phyloP scores from a whole-genome alignment of 768 basidiomycete genomes.

The Pulveroboletus sp. region DNA sequence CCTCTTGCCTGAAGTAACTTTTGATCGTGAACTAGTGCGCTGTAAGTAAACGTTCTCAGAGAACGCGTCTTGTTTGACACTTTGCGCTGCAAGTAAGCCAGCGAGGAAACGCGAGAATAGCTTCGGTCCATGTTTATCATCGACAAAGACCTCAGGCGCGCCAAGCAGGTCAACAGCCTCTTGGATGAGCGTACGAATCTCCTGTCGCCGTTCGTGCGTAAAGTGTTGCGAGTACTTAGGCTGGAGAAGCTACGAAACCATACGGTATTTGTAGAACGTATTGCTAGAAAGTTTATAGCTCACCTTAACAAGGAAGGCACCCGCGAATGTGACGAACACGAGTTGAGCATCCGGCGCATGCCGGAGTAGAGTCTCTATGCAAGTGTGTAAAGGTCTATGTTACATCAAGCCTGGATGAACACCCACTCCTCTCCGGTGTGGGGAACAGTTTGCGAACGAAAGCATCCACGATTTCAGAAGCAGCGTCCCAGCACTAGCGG shows the following conservation, averaged over 20 bases:
- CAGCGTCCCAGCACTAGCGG: constrained; percentile 59
- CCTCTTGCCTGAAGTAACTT: constrained; percentile 2
- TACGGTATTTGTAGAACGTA: not conserved
- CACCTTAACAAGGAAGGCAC: constrained; percentile 80
- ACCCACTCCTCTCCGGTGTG: constrained; percentile 49
- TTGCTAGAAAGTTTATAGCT: not conserved
- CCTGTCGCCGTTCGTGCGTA: constrained; percentile 49
- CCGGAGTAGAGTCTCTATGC: constrained; percentile 50
- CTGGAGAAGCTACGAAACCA: constrained; percentile 56
- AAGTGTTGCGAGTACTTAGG: constrained; percentile 66
- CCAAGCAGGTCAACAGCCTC: constrained; percentile 62
- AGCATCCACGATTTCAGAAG: constrained; percentile 57
- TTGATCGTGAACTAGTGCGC: constrained; percentile 12
- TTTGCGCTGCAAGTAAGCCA: constrained; percentile 60
- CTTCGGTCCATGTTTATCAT: constrained; percentile 77
- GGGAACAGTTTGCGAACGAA: constrained; percentile 54
- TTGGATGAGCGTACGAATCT: constrained; percentile 61
- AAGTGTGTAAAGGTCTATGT: constrained; percentile 1
- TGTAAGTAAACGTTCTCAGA: constrained; percentile 21
- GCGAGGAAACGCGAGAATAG: constrained; percentile 77
- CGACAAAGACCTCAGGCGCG: constrained; percentile 67
- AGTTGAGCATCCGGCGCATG: constrained; percentile 79
- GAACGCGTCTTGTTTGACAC: constrained; percentile 25
- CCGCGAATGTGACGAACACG: constrained; percentile 76
- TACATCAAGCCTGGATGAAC: not conserved